These are phyloP conservation scores for Starmerella gropengiesseri DNA, from an alignment of 805 yeast genomes.

Conservation along the genomic window DNA sequence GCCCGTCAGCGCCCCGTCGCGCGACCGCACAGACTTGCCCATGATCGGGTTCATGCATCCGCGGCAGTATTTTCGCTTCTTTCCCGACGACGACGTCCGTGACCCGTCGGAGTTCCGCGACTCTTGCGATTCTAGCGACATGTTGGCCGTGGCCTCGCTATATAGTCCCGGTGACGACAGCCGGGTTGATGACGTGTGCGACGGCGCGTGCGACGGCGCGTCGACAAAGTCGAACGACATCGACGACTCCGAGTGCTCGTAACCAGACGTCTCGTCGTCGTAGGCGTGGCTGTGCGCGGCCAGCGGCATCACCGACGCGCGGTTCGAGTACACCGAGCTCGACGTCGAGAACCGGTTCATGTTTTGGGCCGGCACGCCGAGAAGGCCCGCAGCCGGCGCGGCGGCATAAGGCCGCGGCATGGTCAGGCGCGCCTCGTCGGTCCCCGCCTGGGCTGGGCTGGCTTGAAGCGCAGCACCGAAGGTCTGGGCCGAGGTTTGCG, in stretches of 20 bases:
- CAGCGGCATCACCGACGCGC: constrained; percentile 5
- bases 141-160: neutral
- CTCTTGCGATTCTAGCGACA: neutral
- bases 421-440: too few species aligned
- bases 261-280: too few species aligned
- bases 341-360: constrained; percentile 5
- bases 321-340: constrained; percentile 15
- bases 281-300: too few species aligned
- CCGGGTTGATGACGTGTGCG: too few species aligned
- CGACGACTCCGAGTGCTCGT: constrained; percentile 7
- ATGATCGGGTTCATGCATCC: constrained; percentile 47
- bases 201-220: constrained; percentile 1
- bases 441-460: neutral
- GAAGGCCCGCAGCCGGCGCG: neutral
- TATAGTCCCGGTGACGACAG: neutral
- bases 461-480: neutral
- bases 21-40: constrained; percentile 69
- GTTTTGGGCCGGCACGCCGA: neutral
- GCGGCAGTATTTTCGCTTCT: constrained; percentile 42
- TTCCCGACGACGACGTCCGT: neutral
- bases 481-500: neutral
- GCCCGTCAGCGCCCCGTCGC: constrained; percentile 52
- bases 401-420: too few species aligned
- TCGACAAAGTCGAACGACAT: constrained; percentile 16
- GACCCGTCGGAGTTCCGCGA: neutral